Evolutionary conservation across 1,284 basidiomycete genomes (phyloP).

Genomic region (Vanrija sp.): DNA sequence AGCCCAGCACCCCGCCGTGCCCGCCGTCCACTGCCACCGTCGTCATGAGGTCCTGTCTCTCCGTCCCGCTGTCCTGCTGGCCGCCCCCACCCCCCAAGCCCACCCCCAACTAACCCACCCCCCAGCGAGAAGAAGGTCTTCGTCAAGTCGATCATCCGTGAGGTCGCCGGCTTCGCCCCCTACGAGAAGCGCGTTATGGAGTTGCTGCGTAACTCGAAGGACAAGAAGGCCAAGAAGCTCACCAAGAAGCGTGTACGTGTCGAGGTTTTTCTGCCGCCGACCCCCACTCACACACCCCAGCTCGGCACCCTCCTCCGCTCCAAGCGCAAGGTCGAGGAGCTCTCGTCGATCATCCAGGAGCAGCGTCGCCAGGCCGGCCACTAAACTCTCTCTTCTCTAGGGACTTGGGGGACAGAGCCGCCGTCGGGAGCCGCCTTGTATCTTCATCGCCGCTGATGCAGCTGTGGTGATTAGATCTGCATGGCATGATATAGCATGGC

Average conservation of each 20-base stretch:
- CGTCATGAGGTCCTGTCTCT: not conserved
- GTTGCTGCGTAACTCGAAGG: conserved; percentile 98
- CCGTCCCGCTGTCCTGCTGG: not conserved
- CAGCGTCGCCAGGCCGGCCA: conserved; percentile 50
- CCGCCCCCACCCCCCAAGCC: not conserved
- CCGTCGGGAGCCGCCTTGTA: not conserved
- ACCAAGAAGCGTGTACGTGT: conserved; percentile 90
- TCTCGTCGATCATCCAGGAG: conserved; percentile 77
- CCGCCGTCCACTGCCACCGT: too few relatives aligned
- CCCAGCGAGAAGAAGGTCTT: conserved; percentile 69
- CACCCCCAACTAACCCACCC: conserved; percentile 2
- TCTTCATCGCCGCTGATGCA: not conserved
- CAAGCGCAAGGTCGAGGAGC: conserved; percentile 96
- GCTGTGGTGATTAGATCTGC: too few relatives aligned
- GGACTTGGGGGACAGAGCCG: not conserved
- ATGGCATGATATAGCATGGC: too few relatives aligned
- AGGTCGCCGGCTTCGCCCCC: conserved; percentile 96
- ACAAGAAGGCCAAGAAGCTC: conserved; percentile 97
- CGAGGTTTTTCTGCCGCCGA: too few relatives aligned
- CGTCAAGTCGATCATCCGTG: conserved; percentile 84
- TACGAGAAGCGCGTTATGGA: conserved; percentile 99
- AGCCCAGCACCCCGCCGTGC: too few relatives aligned
- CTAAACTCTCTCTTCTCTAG: conserved; percentile 29
- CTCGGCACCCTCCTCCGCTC: conserved; percentile 92
- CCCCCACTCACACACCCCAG: conserved; percentile 50